phyloP scores from a whole-genome alignment of 2,329 filamentous ascomycete genomes.

The Dendryphion nanum region DNA sequence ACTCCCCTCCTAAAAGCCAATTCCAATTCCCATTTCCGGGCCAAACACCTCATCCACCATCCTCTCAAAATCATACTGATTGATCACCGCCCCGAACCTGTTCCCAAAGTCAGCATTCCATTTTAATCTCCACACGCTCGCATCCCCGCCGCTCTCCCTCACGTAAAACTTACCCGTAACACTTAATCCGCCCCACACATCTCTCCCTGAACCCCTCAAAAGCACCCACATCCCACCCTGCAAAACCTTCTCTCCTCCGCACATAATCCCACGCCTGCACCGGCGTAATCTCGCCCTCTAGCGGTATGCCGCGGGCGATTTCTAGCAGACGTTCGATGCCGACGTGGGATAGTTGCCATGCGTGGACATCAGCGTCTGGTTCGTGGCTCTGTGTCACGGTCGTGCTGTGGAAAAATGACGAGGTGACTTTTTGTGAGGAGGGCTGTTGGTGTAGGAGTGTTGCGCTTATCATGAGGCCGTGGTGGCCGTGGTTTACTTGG shows the following conservation, averaged over 20 bases:
- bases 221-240: constrained; percentile 11
- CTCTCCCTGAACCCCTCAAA: constrained; percentile 21
- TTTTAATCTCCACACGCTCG: neutral
- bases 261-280: constrained; percentile 39
- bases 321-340: constrained; percentile 20
- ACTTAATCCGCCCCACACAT: constrained; percentile 24
- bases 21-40: too few relatives aligned
- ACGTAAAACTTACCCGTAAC: constrained; percentile 34
- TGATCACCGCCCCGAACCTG: constrained; percentile 20
- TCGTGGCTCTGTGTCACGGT: too few relatives aligned
- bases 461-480: constrained; percentile 29
- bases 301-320: constrained; percentile 16
- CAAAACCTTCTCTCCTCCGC: constrained; percentile 20
- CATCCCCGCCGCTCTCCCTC: too few relatives aligned
- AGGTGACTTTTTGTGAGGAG: too few relatives aligned
- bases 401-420: too few relatives aligned
- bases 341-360: constrained; percentile 15
- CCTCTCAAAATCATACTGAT: constrained; percentile 10
- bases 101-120: neutral
- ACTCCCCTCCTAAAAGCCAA: too few relatives aligned
- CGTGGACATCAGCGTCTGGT: too few relatives aligned
- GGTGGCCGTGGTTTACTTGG: constrained; percentile 17
- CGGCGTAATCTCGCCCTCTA: constrained; percentile 32
- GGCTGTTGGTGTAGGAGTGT: constrained; percentile 22
- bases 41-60: too few relatives aligned